Conservation (phyloP, 306 rosid species). For the Castanea sativa region DNA sequence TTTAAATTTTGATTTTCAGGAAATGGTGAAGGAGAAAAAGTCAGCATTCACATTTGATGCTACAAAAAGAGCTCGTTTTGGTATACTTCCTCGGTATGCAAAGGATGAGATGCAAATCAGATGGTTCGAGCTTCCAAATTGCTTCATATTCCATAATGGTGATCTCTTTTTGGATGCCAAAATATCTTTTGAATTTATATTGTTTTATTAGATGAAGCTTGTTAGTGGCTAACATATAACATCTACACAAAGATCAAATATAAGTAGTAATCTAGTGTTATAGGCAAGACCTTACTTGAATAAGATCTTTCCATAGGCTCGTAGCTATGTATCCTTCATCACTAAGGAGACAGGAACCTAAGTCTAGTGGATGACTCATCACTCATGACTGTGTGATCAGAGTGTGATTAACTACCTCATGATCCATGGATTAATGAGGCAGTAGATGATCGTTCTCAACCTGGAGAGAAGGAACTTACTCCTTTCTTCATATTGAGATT, state of each 20-base stretch:
- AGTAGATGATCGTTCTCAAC: background rate
- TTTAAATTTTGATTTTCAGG: conserved; percentile 51
- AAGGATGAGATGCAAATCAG: conserved; percentile 72
- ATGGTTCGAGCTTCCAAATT: conserved; percentile 98
- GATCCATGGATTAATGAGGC: too few species aligned
- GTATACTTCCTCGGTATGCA: conserved; percentile 90
- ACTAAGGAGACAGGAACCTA: too few species aligned
- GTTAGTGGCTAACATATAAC: background rate
- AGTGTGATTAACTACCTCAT: too few species aligned
- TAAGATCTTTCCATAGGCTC: too few species aligned
- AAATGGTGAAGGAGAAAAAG: conserved; percentile 89
- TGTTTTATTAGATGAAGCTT: background rate
- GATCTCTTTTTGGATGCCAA: conserved; percentile 7
- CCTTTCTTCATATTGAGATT: background rate
- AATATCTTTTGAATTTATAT: background rate
- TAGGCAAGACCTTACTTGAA: background rate
- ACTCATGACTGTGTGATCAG: too few species aligned
- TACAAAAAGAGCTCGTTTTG: conserved; percentile 88
- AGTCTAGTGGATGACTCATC: too few species aligned
- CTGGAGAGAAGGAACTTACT: background rate
- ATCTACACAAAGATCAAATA: background rate
- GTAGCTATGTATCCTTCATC: too few species aligned
- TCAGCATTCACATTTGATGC: conserved; percentile 74
- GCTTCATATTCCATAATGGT: conserved; percentile 98
- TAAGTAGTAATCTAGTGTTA: background rate